Percentiles rank a stretch among this genome's conserved stretches.
phyloP scores from a whole-genome alignment of 257 asterid species.

The Nicotiana knightiana region DNA sequence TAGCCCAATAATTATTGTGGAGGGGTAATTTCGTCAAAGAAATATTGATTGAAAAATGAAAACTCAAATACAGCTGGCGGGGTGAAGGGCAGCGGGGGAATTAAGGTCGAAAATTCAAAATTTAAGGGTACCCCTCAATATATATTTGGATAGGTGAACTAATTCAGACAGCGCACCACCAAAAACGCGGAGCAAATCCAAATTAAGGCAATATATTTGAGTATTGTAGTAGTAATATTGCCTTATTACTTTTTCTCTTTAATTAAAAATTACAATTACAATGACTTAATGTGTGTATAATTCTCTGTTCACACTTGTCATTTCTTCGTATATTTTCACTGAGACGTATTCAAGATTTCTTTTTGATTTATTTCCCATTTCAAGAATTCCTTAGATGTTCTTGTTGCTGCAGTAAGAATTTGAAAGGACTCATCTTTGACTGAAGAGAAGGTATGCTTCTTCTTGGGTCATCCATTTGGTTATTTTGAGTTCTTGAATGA shows the following conservation, averaged over 20 bases:
- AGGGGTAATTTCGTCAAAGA: neutral
- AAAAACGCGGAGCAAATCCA: neutral
- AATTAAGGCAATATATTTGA: too few relatives aligned
- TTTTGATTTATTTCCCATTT: neutral
- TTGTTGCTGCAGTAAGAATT: neutral
- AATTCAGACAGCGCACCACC: constrained; percentile 20
- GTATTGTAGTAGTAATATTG: too few relatives aligned
- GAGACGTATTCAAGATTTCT: neutral
- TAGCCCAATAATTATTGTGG: neutral
- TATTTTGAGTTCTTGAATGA: neutral
- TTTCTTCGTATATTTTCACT: neutral
- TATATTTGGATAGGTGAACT: neutral
- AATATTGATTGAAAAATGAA: neutral
- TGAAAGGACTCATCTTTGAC: constrained; percentile 7
- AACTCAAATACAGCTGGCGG: constrained; percentile 18
- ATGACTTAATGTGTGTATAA: neutral
- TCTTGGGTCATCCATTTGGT: neutral
- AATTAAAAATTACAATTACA: neutral
- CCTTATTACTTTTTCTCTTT: neutral
- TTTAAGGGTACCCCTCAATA: neutral
- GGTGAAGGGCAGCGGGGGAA: constrained; percentile 22
- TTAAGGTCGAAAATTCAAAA: constrained; percentile 29
- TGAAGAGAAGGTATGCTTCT: neutral
- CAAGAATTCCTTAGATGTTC: too few relatives aligned
- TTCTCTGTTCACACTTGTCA: neutral